Percentiles rank a stretch among this genome's conserved stretches.
Evolutionary conservation across 331 rosid genomes (phyloP).

Genomic region (Cydonia oblonga): DNA sequence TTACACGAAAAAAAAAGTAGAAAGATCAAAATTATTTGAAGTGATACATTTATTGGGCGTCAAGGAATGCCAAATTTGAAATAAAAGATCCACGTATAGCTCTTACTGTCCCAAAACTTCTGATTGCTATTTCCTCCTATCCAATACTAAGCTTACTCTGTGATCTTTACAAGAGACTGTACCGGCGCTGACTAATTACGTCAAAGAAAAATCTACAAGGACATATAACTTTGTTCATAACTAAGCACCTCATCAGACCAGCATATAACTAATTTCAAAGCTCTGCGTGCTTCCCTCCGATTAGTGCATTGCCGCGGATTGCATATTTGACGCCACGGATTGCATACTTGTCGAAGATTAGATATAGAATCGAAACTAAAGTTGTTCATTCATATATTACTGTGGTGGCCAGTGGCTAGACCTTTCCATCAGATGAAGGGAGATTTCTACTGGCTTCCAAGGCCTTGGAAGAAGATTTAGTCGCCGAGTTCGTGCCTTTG

Average conservation of each 20-base stretch:
- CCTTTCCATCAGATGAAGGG: slow-evolving; percentile 52
- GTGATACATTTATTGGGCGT: neutral
- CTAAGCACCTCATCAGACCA: slow-evolving; percentile 4
- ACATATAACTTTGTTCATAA: slow-evolving; percentile 9
- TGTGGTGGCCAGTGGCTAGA: slow-evolving; percentile 17
- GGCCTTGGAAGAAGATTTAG: slow-evolving; percentile 27
- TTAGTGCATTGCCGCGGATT: slow-evolving; percentile 11
- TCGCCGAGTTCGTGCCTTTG: slow-evolving; percentile 54
- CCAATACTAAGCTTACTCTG: slow-evolving; percentile 18
- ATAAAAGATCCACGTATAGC: neutral
- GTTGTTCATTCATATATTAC: neutral
- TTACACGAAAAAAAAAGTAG: neutral
- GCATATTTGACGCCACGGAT: slow-evolving; percentile 13
- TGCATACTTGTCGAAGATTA: slow-evolving; percentile 7
- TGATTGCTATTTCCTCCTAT: slow-evolving; percentile 9
- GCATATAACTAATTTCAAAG: slow-evolving; percentile 3
- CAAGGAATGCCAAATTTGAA: neutral
- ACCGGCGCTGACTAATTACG: neutral
- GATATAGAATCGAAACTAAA: slow-evolving; percentile 1
- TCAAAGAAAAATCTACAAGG: slow-evolving; percentile 18
- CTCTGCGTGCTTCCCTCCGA: slow-evolving; percentile 19
- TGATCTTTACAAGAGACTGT: slow-evolving; percentile 25
- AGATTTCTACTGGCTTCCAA: slow-evolving; percentile 15
- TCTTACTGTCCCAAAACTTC: neutral
- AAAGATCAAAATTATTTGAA: neutral